These are phyloP conservation scores for Chernovozyma sophiae-reginae DNA, from an alignment of 1,139 yeast species.

Conservation along the genomic window DNA sequence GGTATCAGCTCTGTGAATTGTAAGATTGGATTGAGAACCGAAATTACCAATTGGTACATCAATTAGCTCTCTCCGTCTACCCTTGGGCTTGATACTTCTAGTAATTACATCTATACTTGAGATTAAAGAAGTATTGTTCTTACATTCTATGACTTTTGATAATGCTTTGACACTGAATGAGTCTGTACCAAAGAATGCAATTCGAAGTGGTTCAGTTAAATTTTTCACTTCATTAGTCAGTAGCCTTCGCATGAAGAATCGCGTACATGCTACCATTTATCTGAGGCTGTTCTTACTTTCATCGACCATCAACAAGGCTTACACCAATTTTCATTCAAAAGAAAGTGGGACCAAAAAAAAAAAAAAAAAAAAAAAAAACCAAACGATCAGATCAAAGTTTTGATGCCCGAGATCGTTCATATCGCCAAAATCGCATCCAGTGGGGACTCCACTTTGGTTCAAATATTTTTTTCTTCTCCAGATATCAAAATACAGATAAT, in stretches of 20 bases:
- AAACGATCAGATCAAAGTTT: no score
- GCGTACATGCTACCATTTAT: background rate
- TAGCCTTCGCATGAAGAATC: background rate
- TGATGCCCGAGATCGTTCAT: no score
- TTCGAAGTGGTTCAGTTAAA: slow-evolving; percentile 9
- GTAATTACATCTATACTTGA: slow-evolving; percentile 58
- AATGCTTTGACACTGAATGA: slow-evolving; percentile 63
- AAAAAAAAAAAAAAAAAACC: no score
- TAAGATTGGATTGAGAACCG: slow-evolving; percentile 30
- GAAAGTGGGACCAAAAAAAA: no score
- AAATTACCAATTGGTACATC: slow-evolving; percentile 56
- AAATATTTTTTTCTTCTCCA: no score
- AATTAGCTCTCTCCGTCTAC: slow-evolving; percentile 49
- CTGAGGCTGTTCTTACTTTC: no score
- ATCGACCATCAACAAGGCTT: no score
- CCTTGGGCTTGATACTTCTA: slow-evolving; percentile 65
- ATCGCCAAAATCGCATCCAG: no score
- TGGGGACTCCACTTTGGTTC: no score
- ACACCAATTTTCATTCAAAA: no score
- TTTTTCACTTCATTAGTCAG: background rate
- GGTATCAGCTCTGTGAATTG: slow-evolving; percentile 57
- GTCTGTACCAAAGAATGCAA: slow-evolving; percentile 84
- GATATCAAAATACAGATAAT: no score
- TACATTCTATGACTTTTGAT: slow-evolving; percentile 24
- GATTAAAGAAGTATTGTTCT: slow-evolving; percentile 24